A percentile compares a stretch with the other conserved stretches of the same genome.
phyloP scores from a whole-genome alignment of 2,329 filamentous ascomycete species.

The Mollisiaceae sp. region DNA sequence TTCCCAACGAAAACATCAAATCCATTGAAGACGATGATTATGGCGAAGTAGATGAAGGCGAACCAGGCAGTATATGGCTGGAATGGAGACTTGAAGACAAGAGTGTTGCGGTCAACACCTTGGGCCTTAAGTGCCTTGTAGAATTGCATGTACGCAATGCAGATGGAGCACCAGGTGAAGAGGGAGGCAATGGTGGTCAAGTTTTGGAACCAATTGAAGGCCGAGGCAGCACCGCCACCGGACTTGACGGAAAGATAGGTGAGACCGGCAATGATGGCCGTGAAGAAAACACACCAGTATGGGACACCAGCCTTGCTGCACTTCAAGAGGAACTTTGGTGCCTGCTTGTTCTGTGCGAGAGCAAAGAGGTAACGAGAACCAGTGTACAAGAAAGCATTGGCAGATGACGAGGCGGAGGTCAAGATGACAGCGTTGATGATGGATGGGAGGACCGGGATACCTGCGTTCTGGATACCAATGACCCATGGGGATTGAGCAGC shows the following conservation, averaged over 20 bases:
- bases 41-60: constrained; percentile 63
- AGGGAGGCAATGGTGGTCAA: constrained; percentile 76
- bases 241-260: constrained; percentile 69
- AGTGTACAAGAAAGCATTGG: constrained; percentile 41
- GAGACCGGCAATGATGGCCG: constrained; percentile 71
- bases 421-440: constrained; percentile 77
- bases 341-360: constrained; percentile 68
- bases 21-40: constrained; percentile 78
- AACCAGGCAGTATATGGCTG: constrained; percentile 76
- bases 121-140: constrained; percentile 71
- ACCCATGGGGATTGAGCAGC: constrained; percentile 73
- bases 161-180: constrained; percentile 74
- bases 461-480: constrained; percentile 69
- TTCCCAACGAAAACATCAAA: constrained; percentile 76
- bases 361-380: constrained; percentile 43
- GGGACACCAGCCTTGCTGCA: constrained; percentile 73
- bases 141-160: constrained; percentile 74
- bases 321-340: constrained; percentile 61
- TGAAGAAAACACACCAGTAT: constrained; percentile 68
- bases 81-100: constrained; percentile 72
- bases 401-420: constrained; percentile 58
- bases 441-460: constrained; percentile 67
- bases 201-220: constrained; percentile 51
- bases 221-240: constrained; percentile 52
- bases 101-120: constrained; percentile 66